Conservation (phyloP, 768 basidiomycete genomes). For the Pulveroboletus sp. region DNA sequence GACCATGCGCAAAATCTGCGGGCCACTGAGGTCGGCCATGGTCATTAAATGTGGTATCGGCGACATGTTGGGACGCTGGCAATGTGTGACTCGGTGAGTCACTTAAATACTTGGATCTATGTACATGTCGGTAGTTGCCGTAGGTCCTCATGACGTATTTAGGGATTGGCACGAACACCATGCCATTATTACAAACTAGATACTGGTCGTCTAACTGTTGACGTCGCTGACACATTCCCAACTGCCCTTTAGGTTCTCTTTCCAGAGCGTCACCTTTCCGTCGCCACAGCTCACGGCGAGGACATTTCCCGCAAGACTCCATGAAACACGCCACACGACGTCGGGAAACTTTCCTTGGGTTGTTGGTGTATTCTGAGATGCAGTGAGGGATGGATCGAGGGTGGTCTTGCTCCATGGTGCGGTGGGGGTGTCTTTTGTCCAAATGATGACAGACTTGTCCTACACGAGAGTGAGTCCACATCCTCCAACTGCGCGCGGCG, state of each 20-base stretch:
- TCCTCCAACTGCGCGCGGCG: constrained; percentile 9
- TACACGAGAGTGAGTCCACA: constrained; percentile 14
- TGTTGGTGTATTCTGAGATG: constrained; percentile 41
- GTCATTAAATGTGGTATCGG: constrained; percentile 75
- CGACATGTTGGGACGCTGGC: no score
- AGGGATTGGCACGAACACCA: no score
- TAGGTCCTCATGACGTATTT: no score
- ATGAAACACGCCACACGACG: constrained; percentile 98
- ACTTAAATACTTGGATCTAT: no score
- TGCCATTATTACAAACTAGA: no score
- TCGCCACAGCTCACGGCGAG: constrained; percentile 97
- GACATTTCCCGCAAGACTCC: constrained; percentile 95
- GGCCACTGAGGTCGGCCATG: constrained; percentile 79
- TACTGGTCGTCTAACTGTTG: no score
- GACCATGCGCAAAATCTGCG: constrained; percentile 69
- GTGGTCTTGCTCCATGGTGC: constrained; percentile 78
- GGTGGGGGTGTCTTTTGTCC: constrained; percentile 80
- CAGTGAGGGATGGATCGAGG: constrained; percentile 65
- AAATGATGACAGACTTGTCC: constrained; percentile 87
- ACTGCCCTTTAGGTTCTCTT: constrained; percentile 90
- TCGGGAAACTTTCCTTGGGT: constrained; percentile 87
- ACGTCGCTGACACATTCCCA: constrained; percentile 99
- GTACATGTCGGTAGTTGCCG: no score
- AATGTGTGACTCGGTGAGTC: no score
- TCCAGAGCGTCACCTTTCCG: constrained; percentile 97